A percentile compares a stretch with the other conserved stretches of the same genome.
Evolutionary conservation across 177 flowering plant species (phyloP).

Genomic region (Vitis hybrid): DNA sequence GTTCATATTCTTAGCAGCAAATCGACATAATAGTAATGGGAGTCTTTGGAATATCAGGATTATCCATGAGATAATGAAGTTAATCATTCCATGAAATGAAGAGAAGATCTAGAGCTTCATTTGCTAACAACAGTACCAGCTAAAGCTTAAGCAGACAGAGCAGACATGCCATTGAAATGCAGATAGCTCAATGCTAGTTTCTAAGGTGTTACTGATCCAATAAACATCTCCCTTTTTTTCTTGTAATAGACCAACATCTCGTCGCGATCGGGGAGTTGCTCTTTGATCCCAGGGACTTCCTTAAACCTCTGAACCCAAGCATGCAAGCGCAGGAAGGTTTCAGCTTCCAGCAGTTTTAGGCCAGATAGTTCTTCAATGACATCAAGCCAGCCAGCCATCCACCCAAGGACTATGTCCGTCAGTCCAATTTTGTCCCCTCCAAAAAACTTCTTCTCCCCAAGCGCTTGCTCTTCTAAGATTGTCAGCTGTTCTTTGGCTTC

Average conservation of each 20-base stretch:
- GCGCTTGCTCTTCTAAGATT: constrained; percentile 11
- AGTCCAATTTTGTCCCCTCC: constrained; percentile 7
- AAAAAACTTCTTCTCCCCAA: constrained; percentile 17
- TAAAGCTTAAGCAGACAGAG: too few species aligned
- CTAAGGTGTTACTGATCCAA: too few species aligned
- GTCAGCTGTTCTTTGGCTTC: constrained; percentile 6
- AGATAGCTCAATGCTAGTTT: too few species aligned
- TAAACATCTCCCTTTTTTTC: too few species aligned
- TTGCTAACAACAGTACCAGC: too few species aligned
- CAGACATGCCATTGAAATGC: too few species aligned
- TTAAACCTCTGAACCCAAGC: constrained; percentile 11
- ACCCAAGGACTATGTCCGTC: constrained; percentile 12
- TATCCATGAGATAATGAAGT: too few species aligned
- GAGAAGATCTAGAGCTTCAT: too few species aligned
- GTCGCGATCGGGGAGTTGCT: constrained; percentile 9
- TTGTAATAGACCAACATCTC: not conserved
- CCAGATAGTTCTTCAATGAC: constrained; percentile 7
- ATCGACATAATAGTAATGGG: too few species aligned
- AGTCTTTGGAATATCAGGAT: too few species aligned
- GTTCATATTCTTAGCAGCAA: too few species aligned
- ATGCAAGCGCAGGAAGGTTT: constrained; percentile 11
- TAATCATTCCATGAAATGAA: too few species aligned
- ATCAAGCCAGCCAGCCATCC: constrained; percentile 3
- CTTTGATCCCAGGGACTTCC: constrained; percentile 10
- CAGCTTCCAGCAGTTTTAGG: constrained; percentile 6